Conservation (phyloP, 345 rosid species). For the Salix arbutifolia region DNA sequence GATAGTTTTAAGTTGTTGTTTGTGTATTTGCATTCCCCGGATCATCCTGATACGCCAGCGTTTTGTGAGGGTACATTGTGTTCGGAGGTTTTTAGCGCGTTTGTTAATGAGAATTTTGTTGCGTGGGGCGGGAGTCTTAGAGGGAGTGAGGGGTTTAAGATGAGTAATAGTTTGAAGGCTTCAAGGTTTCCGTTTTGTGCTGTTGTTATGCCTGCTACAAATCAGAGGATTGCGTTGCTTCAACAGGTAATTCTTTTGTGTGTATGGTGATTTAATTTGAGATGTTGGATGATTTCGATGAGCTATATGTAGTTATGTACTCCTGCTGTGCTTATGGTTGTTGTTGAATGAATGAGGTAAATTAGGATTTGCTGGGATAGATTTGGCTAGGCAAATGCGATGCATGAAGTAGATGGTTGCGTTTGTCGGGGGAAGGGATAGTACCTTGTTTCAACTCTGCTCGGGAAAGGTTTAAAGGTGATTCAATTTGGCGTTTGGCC, state of each 20-base stretch:
- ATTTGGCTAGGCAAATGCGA: background rate
- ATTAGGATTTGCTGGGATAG: background rate
- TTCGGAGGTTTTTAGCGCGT: conserved; percentile 51
- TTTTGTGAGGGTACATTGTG: conserved; percentile 81
- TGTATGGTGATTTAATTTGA: conserved; percentile 1
- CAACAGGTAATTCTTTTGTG: conserved; percentile 54
- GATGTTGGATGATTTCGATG: background rate
- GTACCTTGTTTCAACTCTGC: background rate
- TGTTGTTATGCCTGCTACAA: conserved; percentile 91
- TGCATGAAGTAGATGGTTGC: background rate
- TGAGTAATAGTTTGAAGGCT: conserved; percentile 98
- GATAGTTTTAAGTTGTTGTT: conserved; percentile 65
- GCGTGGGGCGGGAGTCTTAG: conserved; percentile 95
- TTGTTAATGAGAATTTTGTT: conserved; percentile 88
- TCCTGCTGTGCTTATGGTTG: background rate
- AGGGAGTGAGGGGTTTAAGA: conserved; percentile 96
- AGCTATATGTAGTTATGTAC: background rate
- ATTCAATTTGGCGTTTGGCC: background rate
- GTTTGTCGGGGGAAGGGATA: background rate
- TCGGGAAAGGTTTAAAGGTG: background rate
- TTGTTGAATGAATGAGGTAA: background rate
- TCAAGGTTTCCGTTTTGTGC: conserved; percentile 93
- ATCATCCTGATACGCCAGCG: conserved; percentile 76
- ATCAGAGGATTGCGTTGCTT: conserved; percentile 91
- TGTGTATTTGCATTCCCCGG: conserved; percentile 95